Base-by-base conservation (phyloP, 1,284 basidiomycete genomes). In the Trichosporon coremiiforme region DNA sequence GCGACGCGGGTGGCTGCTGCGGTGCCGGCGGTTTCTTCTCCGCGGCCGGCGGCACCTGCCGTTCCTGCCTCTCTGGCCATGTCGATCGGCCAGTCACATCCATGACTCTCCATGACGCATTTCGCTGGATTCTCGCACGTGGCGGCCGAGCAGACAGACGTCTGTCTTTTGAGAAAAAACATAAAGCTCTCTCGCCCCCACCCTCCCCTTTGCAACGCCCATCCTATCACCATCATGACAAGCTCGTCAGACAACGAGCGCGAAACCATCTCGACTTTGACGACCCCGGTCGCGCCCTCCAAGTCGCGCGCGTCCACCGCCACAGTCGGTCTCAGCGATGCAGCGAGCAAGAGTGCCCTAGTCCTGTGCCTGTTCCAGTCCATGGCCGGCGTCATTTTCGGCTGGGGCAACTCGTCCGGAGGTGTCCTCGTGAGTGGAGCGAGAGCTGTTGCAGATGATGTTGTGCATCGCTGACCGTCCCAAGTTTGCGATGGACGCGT, bases 341-440 rank as follows among this genome's bases (percentile, higher is more conserved):
- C 53, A n/a, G 38, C 20, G 25, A 71, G 66, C 41, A 71, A 68
- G 62, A 68, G 65, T 63, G 70, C 70, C 6, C 68, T 71, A 20
- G 75, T 73, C 38, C 72, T 81, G 65, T 80, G 79, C 71, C 79
- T 81, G 7, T 79, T 80, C 74, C 80, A 81, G 67, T 76, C 74
- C 70, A 72, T 80, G 36, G 80, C 79, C 1, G 80, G 80, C 55
- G 76, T 81, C 57, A 77, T 81, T 66, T 80, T 78, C 63, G 76
- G 77, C 35, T 80, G 79, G 80, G 74, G 71, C 57, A 79, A 79
- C 72, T 78, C 80, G 6, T 74, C 76, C n/a, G 77, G 78, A 64
- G 69, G 72, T 71, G 79, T 75, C 64, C 69, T 80, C 66, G 75
- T 77, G 63, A 69, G 75, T 75, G 35, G 5, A 6, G 3, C 13